These are phyloP conservation scores for Tetraselmis striata DNA, from an alignment of 139 green algal genomes.

Conservation along the genomic window DNA sequence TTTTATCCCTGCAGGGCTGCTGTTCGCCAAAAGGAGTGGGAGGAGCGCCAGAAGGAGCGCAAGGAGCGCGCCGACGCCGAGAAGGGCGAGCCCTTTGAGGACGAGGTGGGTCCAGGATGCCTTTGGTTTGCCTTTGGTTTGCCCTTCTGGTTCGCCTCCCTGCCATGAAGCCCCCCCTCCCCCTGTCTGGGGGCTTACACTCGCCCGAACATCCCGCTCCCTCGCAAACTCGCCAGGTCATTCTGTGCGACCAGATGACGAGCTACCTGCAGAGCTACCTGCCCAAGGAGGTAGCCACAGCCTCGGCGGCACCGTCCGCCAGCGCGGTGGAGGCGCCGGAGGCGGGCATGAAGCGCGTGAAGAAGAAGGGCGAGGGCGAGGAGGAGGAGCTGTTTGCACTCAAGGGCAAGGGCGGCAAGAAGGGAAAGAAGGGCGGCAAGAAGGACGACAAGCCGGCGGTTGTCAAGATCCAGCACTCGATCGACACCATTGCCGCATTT, in stretches of 20 bases:
- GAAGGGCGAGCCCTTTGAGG: constrained; percentile 39
- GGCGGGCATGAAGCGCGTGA: neutral
- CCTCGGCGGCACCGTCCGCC: neutral
- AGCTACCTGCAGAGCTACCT: constrained; percentile 9
- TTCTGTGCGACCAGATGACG: constrained; percentile 12
- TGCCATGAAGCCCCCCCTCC: no score
- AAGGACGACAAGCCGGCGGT: neutral
- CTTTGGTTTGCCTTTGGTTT: no score
- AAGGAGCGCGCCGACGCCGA: constrained; percentile 31
- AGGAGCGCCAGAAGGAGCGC: constrained; percentile 24
- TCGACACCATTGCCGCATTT: neutral
- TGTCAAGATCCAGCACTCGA: neutral
- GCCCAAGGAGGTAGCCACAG: neutral
- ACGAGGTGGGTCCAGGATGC: constrained; percentile 38
- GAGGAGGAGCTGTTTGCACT: neutral
- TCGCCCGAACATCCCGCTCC: no score
- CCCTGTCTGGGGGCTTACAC: no score
- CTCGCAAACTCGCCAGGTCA: no score
- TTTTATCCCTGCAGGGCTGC: constrained; percentile 4
- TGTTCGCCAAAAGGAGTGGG: constrained; percentile 11
- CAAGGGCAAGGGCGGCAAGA: neutral
- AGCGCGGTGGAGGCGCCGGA: neutral
- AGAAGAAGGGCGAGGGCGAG: neutral
- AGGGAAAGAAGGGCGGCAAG: neutral
- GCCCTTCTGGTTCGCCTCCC: no score